Evolutionary conservation across 78 protist genomes (phyloP).

Genomic region (Planoprotostelium fungivorum): DNA sequence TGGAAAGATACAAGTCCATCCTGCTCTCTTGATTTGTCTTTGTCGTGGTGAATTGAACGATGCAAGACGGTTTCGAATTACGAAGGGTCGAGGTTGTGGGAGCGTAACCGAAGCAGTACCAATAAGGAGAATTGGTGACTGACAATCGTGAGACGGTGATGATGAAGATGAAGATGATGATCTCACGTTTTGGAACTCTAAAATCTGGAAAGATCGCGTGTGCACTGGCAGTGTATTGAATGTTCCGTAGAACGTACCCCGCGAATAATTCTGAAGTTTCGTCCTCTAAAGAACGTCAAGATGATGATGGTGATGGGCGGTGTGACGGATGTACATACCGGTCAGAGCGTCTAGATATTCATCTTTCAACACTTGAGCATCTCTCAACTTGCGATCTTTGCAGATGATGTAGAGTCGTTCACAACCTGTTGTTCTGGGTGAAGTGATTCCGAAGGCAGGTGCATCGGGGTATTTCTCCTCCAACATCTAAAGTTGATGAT

Average conservation of each 20-base stretch:
- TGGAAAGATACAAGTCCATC: no score
- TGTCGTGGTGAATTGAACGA: background rate
- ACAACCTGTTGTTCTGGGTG: background rate
- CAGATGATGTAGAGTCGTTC: no score
- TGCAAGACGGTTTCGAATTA: background rate
- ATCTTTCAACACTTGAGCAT: background rate
- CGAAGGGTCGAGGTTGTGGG: background rate
- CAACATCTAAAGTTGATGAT: background rate
- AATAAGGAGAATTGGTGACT: background rate
- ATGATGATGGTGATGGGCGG: no score
- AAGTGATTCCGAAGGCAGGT: background rate
- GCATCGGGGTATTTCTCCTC: background rate
- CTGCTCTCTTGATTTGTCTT: background rate
- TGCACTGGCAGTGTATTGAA: background rate
- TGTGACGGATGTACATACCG: background rate
- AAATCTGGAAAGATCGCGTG: background rate
- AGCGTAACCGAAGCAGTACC: background rate
- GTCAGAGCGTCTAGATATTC: background rate
- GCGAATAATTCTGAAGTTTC: background rate
- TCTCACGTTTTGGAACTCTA: background rate
- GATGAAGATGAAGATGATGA: no score
- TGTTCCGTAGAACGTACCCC: background rate
- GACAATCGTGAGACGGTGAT: no score
- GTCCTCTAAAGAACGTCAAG: no score
- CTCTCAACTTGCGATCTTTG: background rate